Base-by-base conservation (phyloP, 1,284 basidiomycete genomes). In the Heterobasidion annosum region DNA sequence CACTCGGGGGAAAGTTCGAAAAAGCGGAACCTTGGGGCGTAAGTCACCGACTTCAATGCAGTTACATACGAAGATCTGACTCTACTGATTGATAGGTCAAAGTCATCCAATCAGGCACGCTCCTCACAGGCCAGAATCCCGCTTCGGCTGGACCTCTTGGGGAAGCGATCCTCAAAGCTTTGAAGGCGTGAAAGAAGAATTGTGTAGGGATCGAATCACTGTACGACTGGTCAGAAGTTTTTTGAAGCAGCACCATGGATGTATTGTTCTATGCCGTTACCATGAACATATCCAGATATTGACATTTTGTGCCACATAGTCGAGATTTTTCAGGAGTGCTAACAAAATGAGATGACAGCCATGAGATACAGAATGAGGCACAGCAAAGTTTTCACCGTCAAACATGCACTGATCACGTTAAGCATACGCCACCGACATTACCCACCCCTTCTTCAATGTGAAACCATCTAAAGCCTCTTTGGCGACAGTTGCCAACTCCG, bases 391-490 rank as follows among this genome's bases (percentile, higher is more conserved):
- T 40, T 40, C 37, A 40, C 37, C n/a, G 37, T 10, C 37, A n/a
- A 40, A n/a, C 37, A 40, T n/a, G n/a, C 10, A 12, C 37, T 10
- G 10, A 40, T 40, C n/a, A 40, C n/a, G 63, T 79, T 72, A 87
- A 63, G 84, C 80, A 69, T 82, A 88, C 52, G 74, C 77, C 55
- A 93, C 88, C 53, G 77, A 76, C 88, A 93, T 91, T 58, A 79
- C 71, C 83, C 88, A 90, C 47, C 81, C 87, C 62, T 87, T 86
- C 72, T 91, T 90, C 57, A 93, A 71, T 40, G 84, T 78, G 67
- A 91, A 92, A 53, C 83, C 85, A 66, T 92, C 78, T 58, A 93
- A 66, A 7, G 85, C 89, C 54, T 86, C 81, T 71, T 84, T 89
- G 54, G 91, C 91, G 9, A 78, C 78, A 10, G 80, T 70, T n/a